Base-by-base conservation (phyloP, 805 yeast species). In the Yarrowia sp. region DNA sequence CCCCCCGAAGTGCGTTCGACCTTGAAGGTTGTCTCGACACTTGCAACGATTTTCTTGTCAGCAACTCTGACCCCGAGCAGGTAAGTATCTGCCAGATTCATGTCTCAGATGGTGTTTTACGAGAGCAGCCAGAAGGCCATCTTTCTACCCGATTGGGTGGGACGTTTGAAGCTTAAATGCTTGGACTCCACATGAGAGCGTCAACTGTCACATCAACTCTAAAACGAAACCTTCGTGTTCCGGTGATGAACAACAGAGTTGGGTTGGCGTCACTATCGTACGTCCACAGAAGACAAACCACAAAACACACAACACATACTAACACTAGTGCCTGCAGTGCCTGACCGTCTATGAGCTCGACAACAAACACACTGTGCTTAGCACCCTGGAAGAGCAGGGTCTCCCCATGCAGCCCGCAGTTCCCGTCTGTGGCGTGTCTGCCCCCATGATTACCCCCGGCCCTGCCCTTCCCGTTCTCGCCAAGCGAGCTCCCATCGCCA, bases 381-480 rank as follows among this genome's bases (percentile, higher is more conserved):
- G 33, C 44, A 52, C 35, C 33, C 44, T 52, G 26, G 61, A 35
- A 35, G 61, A 52, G 24, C 43, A 36, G 61, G 61, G 61, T 14
- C 44, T 35, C 35, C 40, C 61, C 33, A n/a, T 8, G 33, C 22
- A 52, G 61, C 61, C 61, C 22, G 17, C 26, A 11, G 35, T 52
- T 22, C 46, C 61, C 44, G 61, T 52, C 11, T 52, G 61, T 16
- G 61, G 61, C 24, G 46, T 35, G 26, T 6, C 44, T 9, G 35
- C 43, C 17, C 61, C 61, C 61, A 52, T 52, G 61, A 52, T 52
- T 22, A 52, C 61, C 44, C 46, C 61, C 44, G 61, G 61, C 28
- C 61, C 61, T 9, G 61, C 61, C 11, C 8, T 38, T 7, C 16
- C 16, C 44, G 24, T 36, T 3, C 46, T 52, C 17, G 61, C 46